Conservation (phyloP, 345 rosid genomes). For the rapeseed (Brassica napus) region Da-Ae NC_063445.1:16621501-16622000, state of each 20-base stretch:
- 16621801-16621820: slow-evolving; percentile 32
- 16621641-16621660: slow-evolving; percentile 58
- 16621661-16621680: slow-evolving; percentile 74
- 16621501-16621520: background rate
- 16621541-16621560: slow-evolving; percentile 25
- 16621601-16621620: slow-evolving; percentile 56
- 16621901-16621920: slow-evolving; percentile 49
- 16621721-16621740: slow-evolving; percentile 36
- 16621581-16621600: slow-evolving; percentile 46
- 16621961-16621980: no score
- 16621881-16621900: slow-evolving; percentile 57
- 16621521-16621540: slow-evolving; percentile 20
- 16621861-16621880: slow-evolving; percentile 54
- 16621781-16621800: slow-evolving; percentile 21
- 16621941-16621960: slow-evolving; percentile 12
- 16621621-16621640: background rate
- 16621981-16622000: no score
- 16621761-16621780: slow-evolving; percentile 6
- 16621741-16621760: slow-evolving; percentile 28
- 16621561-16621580: slow-evolving; percentile 38
- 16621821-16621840: slow-evolving; percentile 42
- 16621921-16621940: slow-evolving; percentile 6
- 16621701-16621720: slow-evolving; percentile 62
- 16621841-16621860: slow-evolving; percentile 36
- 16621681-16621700: slow-evolving; percentile 46